Evolutionary conservation across 2,329 filamentous ascomycete genomes (phyloP).

Genomic region (Sporothrix sp.): DNA sequence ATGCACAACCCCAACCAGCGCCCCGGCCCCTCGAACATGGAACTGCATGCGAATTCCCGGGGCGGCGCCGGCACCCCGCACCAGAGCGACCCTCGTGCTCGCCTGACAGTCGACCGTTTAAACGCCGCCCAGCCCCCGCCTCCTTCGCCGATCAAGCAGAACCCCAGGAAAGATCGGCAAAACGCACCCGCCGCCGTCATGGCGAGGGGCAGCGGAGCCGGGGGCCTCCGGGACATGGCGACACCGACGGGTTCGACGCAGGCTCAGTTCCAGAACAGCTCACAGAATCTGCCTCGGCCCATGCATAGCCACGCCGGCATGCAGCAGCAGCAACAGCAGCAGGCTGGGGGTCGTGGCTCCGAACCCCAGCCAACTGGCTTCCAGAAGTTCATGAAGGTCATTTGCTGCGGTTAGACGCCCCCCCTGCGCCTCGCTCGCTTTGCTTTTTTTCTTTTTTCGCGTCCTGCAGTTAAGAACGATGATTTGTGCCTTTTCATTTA

Average conservation of each 20-base stretch:
- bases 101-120: conserved; percentile 77
- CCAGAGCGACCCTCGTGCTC: conserved; percentile 44
- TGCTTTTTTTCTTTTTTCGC: not conserved
- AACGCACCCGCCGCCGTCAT: conserved; percentile 65
- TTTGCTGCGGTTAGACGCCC: conserved; percentile 67
- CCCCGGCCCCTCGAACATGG: conserved; percentile 74
- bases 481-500: not conserved
- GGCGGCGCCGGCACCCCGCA: conserved; percentile 56
- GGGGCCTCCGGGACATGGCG: conserved; percentile 63
- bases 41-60: conserved; percentile 66
- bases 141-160: conserved; percentile 75
- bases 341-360: conserved; percentile 43
- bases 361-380: conserved; percentile 72
- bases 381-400: conserved; percentile 84
- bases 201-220: conserved; percentile 68
- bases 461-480: not conserved
- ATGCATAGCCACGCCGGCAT: conserved; percentile 48
- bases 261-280: conserved; percentile 94
- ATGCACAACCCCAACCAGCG: conserved; percentile 69
- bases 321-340: conserved; percentile 37
- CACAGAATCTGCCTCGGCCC: conserved; percentile 66
- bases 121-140: conserved; percentile 86
- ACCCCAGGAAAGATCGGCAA: conserved; percentile 63
- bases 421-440: not conserved
- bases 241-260: conserved; percentile 86